Conservation (phyloP, 148 eudicot species). For the Fagopyrum homotropicum region DNA sequence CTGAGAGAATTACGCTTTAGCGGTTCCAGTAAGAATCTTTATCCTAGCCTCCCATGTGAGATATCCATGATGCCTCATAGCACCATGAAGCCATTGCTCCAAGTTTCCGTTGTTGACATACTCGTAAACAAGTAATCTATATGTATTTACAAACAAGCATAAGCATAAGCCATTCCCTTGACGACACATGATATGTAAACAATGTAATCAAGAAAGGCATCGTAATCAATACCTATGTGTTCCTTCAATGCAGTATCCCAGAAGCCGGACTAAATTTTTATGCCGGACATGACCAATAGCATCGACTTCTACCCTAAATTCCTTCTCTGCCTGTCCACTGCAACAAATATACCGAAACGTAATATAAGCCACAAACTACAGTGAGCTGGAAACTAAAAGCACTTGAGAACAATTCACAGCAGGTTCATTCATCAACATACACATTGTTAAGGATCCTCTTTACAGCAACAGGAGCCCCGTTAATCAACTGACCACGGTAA, state of each 20-base stretch:
- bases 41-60: conserved; percentile 89
- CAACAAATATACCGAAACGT: conserved; percentile 6
- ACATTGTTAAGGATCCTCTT: conserved; percentile 84
- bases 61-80: conserved; percentile 61
- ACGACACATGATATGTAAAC: too few relatives aligned
- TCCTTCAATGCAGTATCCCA: conserved; percentile 24
- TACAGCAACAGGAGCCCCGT: conserved; percentile 83
- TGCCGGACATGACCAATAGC: conserved; percentile 23
- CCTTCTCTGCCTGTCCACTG: conserved; percentile 26
- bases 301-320: conserved; percentile 23
- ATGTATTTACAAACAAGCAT: not conserved
- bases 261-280: conserved; percentile 21
- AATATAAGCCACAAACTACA: not conserved
- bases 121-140: conserved; percentile 83
- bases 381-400: not conserved
- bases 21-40: conserved; percentile 84
- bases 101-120: conserved; percentile 84
- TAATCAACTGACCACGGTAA: conserved; percentile 56
- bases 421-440: conserved; percentile 33
- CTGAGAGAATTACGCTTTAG: conserved; percentile 66
- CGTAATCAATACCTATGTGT: conserved; percentile 17
- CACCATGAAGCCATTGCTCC: conserved; percentile 97
- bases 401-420: not conserved
- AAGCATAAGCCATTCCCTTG: not conserved
- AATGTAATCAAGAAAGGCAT: not conserved